A percentile compares a stretch with the other conserved stretches of the same genome.
These are phyloP conservation scores for Fusarium anthophilum DNA, from an alignment of 2,329 filamentous ascomycete genomes.

Conservation along the genomic window DNA sequence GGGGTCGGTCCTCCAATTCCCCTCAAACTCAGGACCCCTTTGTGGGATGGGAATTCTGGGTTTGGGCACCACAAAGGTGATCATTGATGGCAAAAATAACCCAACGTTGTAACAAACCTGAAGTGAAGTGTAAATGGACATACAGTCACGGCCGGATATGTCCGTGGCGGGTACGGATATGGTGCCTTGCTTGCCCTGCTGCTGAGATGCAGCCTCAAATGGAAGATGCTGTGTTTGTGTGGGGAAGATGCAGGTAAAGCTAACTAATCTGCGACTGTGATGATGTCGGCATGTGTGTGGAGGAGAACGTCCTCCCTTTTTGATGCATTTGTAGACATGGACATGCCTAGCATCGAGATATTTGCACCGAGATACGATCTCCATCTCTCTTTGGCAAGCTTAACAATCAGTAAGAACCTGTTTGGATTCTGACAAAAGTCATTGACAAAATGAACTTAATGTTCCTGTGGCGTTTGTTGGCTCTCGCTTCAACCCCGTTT, in stretches of 20 bases:
- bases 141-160: slow-evolving; percentile 5
- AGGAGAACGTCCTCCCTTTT: slow-evolving; percentile 22
- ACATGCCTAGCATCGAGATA: not conserved
- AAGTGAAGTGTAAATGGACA: not conserved
- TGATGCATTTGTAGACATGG: slow-evolving; percentile 1
- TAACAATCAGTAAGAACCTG: not conserved
- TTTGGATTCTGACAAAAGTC: not conserved
- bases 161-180: slow-evolving; percentile 19
- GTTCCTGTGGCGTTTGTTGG: not conserved
- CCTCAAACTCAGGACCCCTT: slow-evolving; percentile 40
- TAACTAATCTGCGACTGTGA: slow-evolving; percentile 3
- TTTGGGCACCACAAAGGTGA: slow-evolving; percentile 1
- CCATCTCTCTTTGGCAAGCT: not conserved
- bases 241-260: slow-evolving; percentile 31
- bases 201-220: slow-evolving; percentile 32
- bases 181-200: slow-evolving; percentile 9
- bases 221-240: slow-evolving; percentile 7
- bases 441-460: too few relatives aligned
- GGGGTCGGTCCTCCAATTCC: slow-evolving; percentile 40
- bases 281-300: slow-evolving; percentile 30
- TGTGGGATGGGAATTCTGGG: slow-evolving; percentile 23
- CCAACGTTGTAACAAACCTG: not conserved
- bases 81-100: not conserved
- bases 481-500: not conserved
- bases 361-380: not conserved